Evolutionary conservation across 306 rosid species (phyloP).

Genomic region (Dalbergia oliveri): DNA sequence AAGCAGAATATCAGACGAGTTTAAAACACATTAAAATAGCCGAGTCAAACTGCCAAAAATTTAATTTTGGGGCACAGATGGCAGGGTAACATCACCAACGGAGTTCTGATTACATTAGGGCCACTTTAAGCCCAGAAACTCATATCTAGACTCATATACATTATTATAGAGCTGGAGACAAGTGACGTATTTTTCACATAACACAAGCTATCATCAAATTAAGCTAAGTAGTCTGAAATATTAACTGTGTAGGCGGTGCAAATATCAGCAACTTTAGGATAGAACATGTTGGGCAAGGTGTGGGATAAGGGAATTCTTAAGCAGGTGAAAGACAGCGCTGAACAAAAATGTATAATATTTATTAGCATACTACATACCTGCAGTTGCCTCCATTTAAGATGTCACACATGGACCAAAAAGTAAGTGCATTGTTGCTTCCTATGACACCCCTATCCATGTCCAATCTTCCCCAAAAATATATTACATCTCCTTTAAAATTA

Average conservation of each 20-base stretch:
- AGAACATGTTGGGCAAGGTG: conserved; percentile 22
- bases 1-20: conserved; percentile 36
- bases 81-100: no score
- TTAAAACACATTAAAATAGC: conserved; percentile 25
- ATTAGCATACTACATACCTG: conserved; percentile 60
- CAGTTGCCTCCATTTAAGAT: conserved; percentile 91
- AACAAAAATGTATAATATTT: conserved; percentile 4
- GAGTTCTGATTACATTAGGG: not conserved
- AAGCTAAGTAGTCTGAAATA: conserved; percentile 8
- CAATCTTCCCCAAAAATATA: conserved; percentile 88
- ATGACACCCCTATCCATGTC: conserved; percentile 63
- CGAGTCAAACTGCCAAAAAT: conserved; percentile 17
- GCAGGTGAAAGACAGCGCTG: conserved; percentile 23
- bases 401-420: conserved; percentile 96
- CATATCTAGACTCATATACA: conserved; percentile 27
- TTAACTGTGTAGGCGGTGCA: conserved; percentile 13
- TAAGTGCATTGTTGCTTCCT: conserved; percentile 63
- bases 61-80: not conserved
- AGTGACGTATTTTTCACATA: conserved; percentile 27
- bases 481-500: conserved; percentile 71
- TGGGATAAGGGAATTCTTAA: conserved; percentile 31
- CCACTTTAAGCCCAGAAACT: conserved; percentile 35
- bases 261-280: conserved; percentile 33
- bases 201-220: conserved; percentile 24
- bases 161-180: not conserved